A percentile compares a stretch with the other conserved stretches of the same genome.
These are phyloP conservation scores for Mycena citricolor DNA, from an alignment of 1,284 basidiomycete genomes.

Conservation along the genomic window DNA sequence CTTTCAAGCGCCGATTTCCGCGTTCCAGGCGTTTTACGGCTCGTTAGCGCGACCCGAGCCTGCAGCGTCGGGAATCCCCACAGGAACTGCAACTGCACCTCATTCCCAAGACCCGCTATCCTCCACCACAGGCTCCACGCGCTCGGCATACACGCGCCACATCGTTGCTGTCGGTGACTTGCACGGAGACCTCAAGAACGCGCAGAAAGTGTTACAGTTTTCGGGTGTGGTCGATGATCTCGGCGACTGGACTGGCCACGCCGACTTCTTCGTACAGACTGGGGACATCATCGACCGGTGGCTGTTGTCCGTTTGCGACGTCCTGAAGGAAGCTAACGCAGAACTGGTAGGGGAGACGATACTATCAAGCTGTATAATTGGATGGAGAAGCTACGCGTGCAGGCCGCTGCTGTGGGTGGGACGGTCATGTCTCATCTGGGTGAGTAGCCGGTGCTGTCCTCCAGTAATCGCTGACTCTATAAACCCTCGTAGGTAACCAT, in stretches of 20 bases:
- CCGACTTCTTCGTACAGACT: conserved; percentile 87
- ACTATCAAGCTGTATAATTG: conserved; percentile 79
- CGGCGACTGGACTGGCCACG: conserved; percentile 75
- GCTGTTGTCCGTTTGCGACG: conserved; percentile 18
- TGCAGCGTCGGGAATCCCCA: too few relatives aligned
- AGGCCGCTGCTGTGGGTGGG: conserved; percentile 71
- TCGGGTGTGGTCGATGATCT: conserved; percentile 68
- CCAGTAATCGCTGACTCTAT: too few relatives aligned
- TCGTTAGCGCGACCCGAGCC: too few relatives aligned
- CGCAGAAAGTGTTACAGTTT: conserved; percentile 74
- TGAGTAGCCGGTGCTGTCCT: conserved; percentile 3
- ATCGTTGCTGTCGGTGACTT: conserved; percentile 83
- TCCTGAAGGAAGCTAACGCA: conserved; percentile 2
- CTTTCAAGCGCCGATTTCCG: too few relatives aligned
- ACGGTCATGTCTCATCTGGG: conserved; percentile 72
- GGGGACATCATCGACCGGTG: conserved; percentile 91
- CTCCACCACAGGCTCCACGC: too few relatives aligned
- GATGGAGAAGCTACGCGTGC: conserved; percentile 80
- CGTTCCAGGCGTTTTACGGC: too few relatives aligned
- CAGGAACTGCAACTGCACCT: too few relatives aligned
- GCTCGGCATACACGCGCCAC: conserved; percentile 40
- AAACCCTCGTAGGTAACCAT: conserved; percentile 73
- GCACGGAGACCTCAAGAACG: conserved; percentile 76
- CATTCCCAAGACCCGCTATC: too few relatives aligned
- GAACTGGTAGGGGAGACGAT: conserved; percentile 70